Base-by-base conservation (phyloP, 2,329 filamentous ascomycete species). In the Grosmannia clavigera region DNA sequence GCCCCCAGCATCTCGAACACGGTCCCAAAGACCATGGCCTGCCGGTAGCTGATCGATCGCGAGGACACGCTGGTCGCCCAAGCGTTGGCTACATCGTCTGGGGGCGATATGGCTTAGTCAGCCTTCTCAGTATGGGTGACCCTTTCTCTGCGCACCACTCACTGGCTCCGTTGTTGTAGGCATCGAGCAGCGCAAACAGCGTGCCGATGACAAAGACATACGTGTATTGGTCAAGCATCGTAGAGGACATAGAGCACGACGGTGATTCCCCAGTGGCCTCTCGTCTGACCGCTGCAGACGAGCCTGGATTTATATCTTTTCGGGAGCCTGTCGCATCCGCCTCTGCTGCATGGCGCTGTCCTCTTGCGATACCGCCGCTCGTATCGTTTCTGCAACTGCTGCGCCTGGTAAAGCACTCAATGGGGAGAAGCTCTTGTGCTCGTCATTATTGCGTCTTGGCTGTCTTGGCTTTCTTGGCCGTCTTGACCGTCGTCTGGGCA, bases 11-110 rank as follows among this genome's bases (percentile, higher is more conserved):
- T 76, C 71, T 89, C 86, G 71, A 88, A 88, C 63, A 88, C 71
- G 55, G 81, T 79, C 55, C 83, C 81, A 55, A 87, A 74, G 40
- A 85, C 66, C 83, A 86, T 86, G 64, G 84, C 86, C 73, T 86
- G 83, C 66, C 81, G 73, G 74, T 89, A 87, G 2, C 84, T 77
- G 68, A 90, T 78, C 65, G 88, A 91, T 59, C 88, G 76, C n/a
- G 88, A 91, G 25, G 88, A 91, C 61, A 92, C 87, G 67, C 82
- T 86, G 66, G 88, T 92, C 9, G 88, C 88, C 85, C 87, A 92
- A 57, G 88, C 77, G 74, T 92, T 92, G 69, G 88, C 88, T 61
- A 92, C 88, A 86, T 92, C 88, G 73, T 91, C 84, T 86, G 61
- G 58, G 5, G 5, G 27, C 2, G 9, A 9, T 9, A 31, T 35